A percentile compares a stretch with the other conserved stretches of the same genome.
phyloP scores from a whole-genome alignment of 2,329 filamentous ascomycete species.

The Hypocreales sp. region DNA sequence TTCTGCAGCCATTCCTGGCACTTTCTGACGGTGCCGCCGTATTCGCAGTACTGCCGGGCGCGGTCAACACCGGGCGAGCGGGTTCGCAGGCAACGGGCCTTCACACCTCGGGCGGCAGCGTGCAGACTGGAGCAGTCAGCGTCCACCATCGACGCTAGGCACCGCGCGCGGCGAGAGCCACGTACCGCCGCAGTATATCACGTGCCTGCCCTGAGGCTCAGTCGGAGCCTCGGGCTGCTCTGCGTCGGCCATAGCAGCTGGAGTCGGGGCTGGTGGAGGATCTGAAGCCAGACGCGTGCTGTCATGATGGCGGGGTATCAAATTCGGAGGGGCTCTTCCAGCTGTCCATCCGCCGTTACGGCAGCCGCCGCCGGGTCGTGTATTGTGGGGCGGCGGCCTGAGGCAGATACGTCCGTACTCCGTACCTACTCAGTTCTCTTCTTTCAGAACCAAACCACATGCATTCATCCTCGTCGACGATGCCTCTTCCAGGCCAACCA shows the following conservation, averaged over 20 bases:
- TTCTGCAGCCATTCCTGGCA: slow-evolving; percentile 90
- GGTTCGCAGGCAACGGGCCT: background rate
- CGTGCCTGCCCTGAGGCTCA: slow-evolving; percentile 34
- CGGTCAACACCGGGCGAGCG: slow-evolving; percentile 7
- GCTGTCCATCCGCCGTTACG: too few species aligned
- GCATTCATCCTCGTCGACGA: too few species aligned
- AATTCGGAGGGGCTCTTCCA: too few species aligned
- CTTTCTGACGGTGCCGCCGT: slow-evolving; percentile 90
- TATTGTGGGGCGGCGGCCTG: too few species aligned
- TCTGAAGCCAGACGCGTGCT: slow-evolving; percentile 4
- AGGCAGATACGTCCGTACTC: too few species aligned
- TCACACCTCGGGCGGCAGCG: slow-evolving; percentile 47
- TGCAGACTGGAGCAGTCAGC: slow-evolving; percentile 34
- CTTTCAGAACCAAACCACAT: too few species aligned
- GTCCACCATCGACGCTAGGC: slow-evolving; percentile 2
- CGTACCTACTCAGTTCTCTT: too few species aligned
- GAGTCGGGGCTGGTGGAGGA: slow-evolving; percentile 5
- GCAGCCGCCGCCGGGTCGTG: too few species aligned
- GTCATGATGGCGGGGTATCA: too few species aligned
- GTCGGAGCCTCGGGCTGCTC: slow-evolving; percentile 27
- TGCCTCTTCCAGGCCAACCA: too few species aligned
- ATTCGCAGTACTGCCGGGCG: slow-evolving; percentile 79
- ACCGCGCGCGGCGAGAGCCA: slow-evolving; percentile 4
- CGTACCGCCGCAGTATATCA: slow-evolving; percentile 45
- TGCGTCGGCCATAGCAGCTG: slow-evolving; percentile 34